A percentile compares a stretch with the other conserved stretches of the same genome.
Evolutionary conservation across 495 filamentous ascomycete genomes (phyloP).

Genomic region (Penicillium lividum): DNA sequence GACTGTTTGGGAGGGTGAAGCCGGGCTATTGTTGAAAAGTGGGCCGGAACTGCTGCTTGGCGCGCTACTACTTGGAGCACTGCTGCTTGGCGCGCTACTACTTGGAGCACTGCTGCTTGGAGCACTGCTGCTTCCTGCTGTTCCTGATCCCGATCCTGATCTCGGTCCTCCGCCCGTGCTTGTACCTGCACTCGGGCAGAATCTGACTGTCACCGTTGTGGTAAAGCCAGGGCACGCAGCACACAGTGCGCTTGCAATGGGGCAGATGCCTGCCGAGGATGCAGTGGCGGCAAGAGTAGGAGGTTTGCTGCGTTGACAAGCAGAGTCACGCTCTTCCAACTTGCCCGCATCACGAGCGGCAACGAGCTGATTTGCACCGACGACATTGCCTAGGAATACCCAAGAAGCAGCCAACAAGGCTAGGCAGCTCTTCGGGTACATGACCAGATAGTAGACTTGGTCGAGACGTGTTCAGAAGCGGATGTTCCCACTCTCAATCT

Average conservation of each 20-base stretch:
- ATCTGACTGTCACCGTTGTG: conserved; percentile 17
- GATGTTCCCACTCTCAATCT: neutral
- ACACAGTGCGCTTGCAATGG: conserved; percentile 15
- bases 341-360: neutral
- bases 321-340: conserved; percentile 5
- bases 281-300: neutral
- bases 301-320: too few relatives aligned
- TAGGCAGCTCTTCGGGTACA: conserved; percentile 21
- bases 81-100: neutral
- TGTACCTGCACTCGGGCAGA: conserved; percentile 5
- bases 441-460: neutral
- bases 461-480: neutral
- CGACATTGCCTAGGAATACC: conserved; percentile 15
- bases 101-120: neutral
- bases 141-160: neutral
- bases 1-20: neutral
- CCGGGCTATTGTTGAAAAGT: neutral
- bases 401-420: conserved; percentile 22
- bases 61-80: neutral
- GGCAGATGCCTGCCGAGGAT: conserved; percentile 2
- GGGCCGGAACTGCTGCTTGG: conserved; percentile 1
- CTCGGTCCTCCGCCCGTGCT: neutral
- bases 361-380: conserved; percentile 12
- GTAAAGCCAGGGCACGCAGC: conserved; percentile 17
- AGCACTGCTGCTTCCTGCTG: neutral